Conservation (phyloP, 257 asterid genomes). For the Solanum rostratum region DNA sequence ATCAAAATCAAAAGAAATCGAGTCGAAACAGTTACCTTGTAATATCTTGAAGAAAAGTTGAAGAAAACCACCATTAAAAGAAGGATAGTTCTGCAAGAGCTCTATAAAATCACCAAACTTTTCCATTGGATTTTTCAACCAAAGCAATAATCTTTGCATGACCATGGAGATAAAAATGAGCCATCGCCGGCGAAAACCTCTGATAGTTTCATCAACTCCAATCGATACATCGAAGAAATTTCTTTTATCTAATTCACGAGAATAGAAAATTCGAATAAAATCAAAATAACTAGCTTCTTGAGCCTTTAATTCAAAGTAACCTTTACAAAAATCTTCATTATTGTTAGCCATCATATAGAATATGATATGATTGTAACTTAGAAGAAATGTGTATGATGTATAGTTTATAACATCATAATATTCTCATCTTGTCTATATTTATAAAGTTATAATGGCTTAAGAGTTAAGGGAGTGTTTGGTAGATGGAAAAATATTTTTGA, state of each 20-base stretch:
- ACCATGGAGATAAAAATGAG: constrained; percentile 44
- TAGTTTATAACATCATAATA: not conserved
- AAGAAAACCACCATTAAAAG: constrained; percentile 41
- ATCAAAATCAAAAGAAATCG: too few species aligned
- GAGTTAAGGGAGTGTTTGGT: not conserved
- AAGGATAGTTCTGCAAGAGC: constrained; percentile 29
- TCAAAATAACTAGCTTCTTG: constrained; percentile 32
- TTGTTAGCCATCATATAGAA: not conserved
- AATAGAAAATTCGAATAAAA: constrained; percentile 32
- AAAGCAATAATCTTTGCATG: constrained; percentile 27
- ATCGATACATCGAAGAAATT: constrained; percentile 17
- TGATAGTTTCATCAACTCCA: not conserved
- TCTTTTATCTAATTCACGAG: constrained; percentile 19
- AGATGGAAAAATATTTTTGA: not conserved
- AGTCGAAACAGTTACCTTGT: constrained; percentile 18
- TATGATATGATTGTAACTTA: not conserved
- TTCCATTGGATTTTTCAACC: constrained; percentile 31
- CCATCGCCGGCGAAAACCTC: constrained; percentile 40
- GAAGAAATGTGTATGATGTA: not conserved
- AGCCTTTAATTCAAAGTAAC: constrained; percentile 27
- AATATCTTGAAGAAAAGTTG: constrained; percentile 28
- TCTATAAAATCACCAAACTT: constrained; percentile 26
- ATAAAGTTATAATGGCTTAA: not conserved
- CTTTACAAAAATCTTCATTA: constrained; percentile 12
- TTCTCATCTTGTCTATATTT: not conserved